These are phyloP conservation scores for Rosa chinensis DNA, from an alignment of 306 rosid species.

Conservation along the genomic window DNA sequence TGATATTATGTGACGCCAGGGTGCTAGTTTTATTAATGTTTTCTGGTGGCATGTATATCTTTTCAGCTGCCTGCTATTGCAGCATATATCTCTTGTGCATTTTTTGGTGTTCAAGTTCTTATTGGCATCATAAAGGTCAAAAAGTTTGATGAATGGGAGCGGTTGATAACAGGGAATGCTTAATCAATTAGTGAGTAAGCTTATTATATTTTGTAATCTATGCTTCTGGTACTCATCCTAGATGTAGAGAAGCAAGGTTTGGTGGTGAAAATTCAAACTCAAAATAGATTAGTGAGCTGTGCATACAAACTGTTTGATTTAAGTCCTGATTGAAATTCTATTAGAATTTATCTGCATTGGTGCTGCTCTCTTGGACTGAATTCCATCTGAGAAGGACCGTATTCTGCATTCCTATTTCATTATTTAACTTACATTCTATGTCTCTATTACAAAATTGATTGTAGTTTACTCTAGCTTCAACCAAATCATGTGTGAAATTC, in stretches of 20 bases:
- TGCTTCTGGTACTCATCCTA: constrained; percentile 4
- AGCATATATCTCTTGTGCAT: constrained; percentile 68
- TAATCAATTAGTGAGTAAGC: constrained; percentile 57
- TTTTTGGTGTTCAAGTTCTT: constrained; percentile 86
- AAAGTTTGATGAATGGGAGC: constrained; percentile 84
- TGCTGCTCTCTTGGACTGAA: too few species aligned
- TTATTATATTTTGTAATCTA: constrained; percentile 4
- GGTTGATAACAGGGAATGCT: constrained; percentile 86
- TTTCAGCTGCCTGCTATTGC: constrained; percentile 79
- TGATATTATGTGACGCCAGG: neutral
- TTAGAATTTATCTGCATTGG: too few species aligned
- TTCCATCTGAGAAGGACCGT: too few species aligned
- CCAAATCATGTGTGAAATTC: too few species aligned
- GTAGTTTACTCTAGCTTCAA: too few species aligned
- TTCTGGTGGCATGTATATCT: neutral
- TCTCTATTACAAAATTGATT: too few species aligned
- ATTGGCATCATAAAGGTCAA: constrained; percentile 80
- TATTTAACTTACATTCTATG: too few species aligned
- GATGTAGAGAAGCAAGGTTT: constrained; percentile 16
- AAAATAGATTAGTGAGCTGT: neutral
- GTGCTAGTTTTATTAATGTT: neutral
- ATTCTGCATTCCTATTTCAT: too few species aligned
- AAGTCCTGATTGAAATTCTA: too few species aligned
- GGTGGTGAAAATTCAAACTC: neutral
- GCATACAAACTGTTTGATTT: neutral